These are phyloP conservation scores for Ogataea siamensis DNA, from an alignment of 805 yeast genomes.

Conservation along the genomic window DNA sequence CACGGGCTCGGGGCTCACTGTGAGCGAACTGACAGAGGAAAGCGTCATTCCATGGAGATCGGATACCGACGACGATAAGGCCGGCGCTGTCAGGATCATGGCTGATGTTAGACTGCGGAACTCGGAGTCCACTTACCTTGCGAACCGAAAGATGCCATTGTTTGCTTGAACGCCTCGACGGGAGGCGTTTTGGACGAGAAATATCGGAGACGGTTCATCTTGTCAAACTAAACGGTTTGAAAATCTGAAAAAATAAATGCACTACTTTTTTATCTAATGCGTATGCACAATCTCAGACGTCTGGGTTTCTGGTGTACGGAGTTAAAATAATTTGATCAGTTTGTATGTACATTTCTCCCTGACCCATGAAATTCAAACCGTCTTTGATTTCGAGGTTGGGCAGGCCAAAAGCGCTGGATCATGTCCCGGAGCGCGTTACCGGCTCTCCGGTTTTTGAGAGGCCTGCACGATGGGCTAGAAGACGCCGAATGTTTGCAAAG, in stretches of 20 bases:
- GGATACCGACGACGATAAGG: constrained; percentile 22
- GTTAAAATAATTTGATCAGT: too few relatives aligned
- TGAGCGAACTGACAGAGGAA: constrained; percentile 80
- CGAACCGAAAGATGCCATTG: constrained; percentile 37
- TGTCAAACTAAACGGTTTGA: neutral
- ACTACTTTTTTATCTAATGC: neutral
- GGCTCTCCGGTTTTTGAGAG: constrained; percentile 23
- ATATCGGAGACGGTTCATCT: constrained; percentile 7
- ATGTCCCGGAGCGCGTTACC: neutral
- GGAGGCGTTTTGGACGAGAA: constrained; percentile 19
- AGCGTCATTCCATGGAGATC: constrained; percentile 73
- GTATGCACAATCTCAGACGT: too few relatives aligned
- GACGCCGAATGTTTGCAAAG: constrained; percentile 12
- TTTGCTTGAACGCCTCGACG: constrained; percentile 30
- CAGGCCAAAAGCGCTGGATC: constrained; percentile 3
- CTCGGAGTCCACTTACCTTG: constrained; percentile 28
- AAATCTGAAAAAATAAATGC: constrained; percentile 5
- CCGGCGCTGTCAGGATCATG: constrained; percentile 56
- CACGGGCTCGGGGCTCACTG: constrained; percentile 73
- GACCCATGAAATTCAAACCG: constrained; percentile 15
- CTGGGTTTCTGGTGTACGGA: too few relatives aligned
- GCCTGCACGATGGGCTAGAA: constrained; percentile 28
- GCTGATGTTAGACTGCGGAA: constrained; percentile 43
- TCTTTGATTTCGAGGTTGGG: constrained; percentile 5
- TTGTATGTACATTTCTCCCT: neutral